Base-by-base conservation (phyloP, 495 filamentous ascomycete genomes). In the Lasiosphaeria ovina region DNA sequence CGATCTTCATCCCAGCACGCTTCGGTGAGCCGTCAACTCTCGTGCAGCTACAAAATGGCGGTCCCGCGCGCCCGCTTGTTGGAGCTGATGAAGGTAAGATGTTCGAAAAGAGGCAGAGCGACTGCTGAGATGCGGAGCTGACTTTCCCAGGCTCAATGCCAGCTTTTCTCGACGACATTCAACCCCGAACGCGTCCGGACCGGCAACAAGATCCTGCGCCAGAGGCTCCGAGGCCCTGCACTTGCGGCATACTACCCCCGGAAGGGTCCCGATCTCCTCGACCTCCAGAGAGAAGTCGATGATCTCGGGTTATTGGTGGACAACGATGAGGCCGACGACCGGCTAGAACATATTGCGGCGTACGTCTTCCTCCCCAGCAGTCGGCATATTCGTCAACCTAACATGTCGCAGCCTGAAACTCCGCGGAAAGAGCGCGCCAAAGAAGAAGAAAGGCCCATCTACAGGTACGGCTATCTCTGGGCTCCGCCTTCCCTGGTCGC, bases 121-220 rank as follows among this genome's bases (percentile, higher is more conserved):
- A 35, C 12, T 57, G 16, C 7, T 3, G 16, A 9, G 32, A 33
- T 47, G 54, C 57, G 14, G 8, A 35, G 40, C 57, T 71, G 17
- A 64, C 62, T 17, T 47, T 51, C 55, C 52, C 58, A 97, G 93
- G 83, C 85, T 64, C 91, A 91, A 86, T 95, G 89, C 79, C 85
- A 87, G 72, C 86, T 98, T 73, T 98, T 98, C 81, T 86, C 85
- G 51, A 87, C 87, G 33, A 96, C 89, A 51, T 97, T 85, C 81
- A 98, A 98, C 76, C 94, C 94, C 11, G 78, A 87, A 34, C 75
- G 86, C 60, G 72, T 88, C 57, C 89, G 94, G 63, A 82, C 89
- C 48, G 94, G 94, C 62, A 96, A 91, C 77, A 93, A 92, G 69
- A 79, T 97, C 65, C 79, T 98, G 45, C 88, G 92, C 64, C 87